A percentile compares a stretch with the other conserved stretches of the same genome.
Evolutionary conservation across 108 stramenopile genomes (phyloP).

Genomic region (Skeletonema costatum): DNA sequence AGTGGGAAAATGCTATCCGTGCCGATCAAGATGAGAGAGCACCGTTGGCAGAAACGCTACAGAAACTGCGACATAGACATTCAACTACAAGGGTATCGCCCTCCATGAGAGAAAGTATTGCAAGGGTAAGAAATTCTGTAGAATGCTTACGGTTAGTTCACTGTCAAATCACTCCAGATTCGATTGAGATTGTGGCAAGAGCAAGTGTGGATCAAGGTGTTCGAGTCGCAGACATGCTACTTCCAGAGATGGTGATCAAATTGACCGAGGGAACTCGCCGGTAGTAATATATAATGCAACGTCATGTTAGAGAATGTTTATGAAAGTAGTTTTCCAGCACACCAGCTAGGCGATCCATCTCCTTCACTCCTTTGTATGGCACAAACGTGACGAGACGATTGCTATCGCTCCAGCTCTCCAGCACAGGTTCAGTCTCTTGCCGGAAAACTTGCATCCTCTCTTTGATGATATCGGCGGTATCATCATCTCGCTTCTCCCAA

Average conservation of each 20-base stretch:
- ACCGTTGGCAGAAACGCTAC: constrained; percentile 74
- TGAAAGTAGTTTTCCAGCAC: background rate
- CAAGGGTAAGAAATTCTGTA: constrained; percentile 73
- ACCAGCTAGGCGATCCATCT: constrained; percentile 40
- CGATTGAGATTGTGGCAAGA: constrained; percentile 59
- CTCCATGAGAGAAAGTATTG: constrained; percentile 63
- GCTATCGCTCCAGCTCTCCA: constrained; percentile 53
- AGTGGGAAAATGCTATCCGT: constrained; percentile 44
- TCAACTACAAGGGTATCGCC: constrained; percentile 54
- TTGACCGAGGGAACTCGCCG: constrained; percentile 59
- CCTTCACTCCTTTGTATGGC: constrained; percentile 68
- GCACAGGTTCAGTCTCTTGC: constrained; percentile 62
- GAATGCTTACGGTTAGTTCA: constrained; percentile 74
- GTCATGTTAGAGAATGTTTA: background rate
- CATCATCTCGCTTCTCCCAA: constrained; percentile 73
- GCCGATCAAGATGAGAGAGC: constrained; percentile 52
- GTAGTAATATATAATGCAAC: background rate
- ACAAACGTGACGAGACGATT: constrained; percentile 49
- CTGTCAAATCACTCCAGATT: constrained; percentile 68
- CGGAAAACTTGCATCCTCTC: constrained; percentile 62
- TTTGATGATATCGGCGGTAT: constrained; percentile 54
- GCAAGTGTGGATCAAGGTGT: constrained; percentile 50
- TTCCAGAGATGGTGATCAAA: constrained; percentile 60
- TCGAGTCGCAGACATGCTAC: constrained; percentile 64
- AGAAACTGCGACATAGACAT: constrained; percentile 74